Evolutionary conservation across 2,329 filamentous ascomycete species (phyloP), one percentile per base, ranked within the genome.

Genomic region (Huntiella savannae): DNA sequence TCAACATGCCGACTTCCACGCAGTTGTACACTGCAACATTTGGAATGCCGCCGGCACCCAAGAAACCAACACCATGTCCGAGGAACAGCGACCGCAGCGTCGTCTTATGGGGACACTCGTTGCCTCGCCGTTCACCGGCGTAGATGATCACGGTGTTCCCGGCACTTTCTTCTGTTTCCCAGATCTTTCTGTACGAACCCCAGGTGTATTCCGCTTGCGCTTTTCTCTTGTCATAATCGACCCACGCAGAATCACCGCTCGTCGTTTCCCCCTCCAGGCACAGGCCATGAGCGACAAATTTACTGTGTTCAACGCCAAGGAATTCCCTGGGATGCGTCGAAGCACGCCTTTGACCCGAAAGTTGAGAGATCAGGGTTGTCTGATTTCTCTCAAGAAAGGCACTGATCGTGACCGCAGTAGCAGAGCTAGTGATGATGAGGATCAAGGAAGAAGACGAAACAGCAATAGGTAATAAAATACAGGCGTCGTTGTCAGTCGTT

Each of bases 111-210:
- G 83, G 13, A 82, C 81, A 5, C 63, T 85, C 5, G 81, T 87
- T 3, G 76, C 79, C 5, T 82, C 79, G 1, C 79, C 82, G 0
- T 87, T 85, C 53, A 75, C 82, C 4, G 82, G 81, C 5, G 69
- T 73, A 46, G 83, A 91, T 57, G 82, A 88, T 55, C 67, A 76
- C 45, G 75, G 76, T 45, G 61, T 73, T 16, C 79, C 85, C 52
- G 82, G 83, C 1, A 85, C 79, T 56, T 91, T 88, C 65, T 91
- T 88, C 60, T 84, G 81, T 58, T 91, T 91, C 57, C 79, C 82
- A 0, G 83, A 91, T 57, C 67, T 91, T 15, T 86, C 80, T 3
- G 85, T 82, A 57, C 73, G 83, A 33, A 86, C 79, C 0, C 77
- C 82, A 1, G 83, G 83, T 15, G 66, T 67, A n/a, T 91, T 82